phyloP scores from a whole-genome alignment of 192 early-diverging fungal genomes.

The Umbelopsis sp. region DNA sequence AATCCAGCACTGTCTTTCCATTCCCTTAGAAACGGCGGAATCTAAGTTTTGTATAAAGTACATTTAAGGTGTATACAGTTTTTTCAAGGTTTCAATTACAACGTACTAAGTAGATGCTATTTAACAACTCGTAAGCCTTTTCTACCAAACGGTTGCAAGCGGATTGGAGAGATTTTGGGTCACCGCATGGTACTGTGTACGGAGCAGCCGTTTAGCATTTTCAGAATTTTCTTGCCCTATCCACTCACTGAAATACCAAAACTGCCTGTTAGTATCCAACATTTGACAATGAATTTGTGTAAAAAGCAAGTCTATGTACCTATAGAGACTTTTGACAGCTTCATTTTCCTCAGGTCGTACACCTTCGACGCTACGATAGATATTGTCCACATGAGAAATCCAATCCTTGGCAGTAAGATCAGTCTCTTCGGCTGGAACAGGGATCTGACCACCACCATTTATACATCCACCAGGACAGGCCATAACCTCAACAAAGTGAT shows the following conservation, averaged over 20 bases:
- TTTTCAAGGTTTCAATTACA: background rate
- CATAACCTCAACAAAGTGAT: constrained; percentile 96
- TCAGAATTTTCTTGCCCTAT: constrained; percentile 70
- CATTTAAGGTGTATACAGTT: no score
- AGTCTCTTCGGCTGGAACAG: constrained; percentile 49
- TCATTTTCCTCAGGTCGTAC: constrained; percentile 71
- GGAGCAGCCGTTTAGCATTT: constrained; percentile 63
- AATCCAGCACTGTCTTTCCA: no score
- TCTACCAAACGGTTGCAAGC: constrained; percentile 84
- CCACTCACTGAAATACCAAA: constrained; percentile 66
- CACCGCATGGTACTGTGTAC: constrained; percentile 88
- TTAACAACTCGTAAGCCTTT: background rate
- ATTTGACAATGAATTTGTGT: background rate
- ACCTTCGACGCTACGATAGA: constrained; percentile 59
- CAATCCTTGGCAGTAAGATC: constrained; percentile 65
- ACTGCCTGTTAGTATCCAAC: background rate
- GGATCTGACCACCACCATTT: constrained; percentile 96
- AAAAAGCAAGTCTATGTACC: constrained; percentile 35
- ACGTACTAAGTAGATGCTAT: no score
- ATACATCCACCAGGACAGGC: constrained; percentile 97
- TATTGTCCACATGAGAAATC: constrained; percentile 68
- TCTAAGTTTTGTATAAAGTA: no score
- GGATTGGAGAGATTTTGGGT: constrained; percentile 71
- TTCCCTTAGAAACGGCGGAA: no score
- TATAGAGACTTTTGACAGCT: constrained; percentile 62